phyloP scores from a whole-genome alignment of 2,329 filamentous ascomycete genomes.

The Leptographium galeiforme region DNA sequence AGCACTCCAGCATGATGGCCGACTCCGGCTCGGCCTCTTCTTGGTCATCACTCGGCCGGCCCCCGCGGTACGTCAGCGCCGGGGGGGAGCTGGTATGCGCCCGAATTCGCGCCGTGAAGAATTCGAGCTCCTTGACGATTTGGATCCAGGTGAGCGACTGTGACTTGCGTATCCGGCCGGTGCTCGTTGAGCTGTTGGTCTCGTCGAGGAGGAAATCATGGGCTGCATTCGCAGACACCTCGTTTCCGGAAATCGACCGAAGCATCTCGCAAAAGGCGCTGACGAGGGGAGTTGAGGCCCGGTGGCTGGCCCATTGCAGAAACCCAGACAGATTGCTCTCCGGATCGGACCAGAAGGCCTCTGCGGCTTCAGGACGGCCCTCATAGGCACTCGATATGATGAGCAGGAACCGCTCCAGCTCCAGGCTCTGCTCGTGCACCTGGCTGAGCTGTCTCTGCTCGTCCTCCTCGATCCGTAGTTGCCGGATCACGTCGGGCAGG shows the following conservation, averaged over 20 bases:
- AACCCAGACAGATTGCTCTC: slow-evolving; percentile 93
- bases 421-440: slow-evolving; percentile 51
- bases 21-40: slow-evolving; percentile 82
- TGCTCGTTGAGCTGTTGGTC: slow-evolving; percentile 43
- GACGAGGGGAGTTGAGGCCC: slow-evolving; percentile 89
- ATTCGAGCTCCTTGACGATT: slow-evolving; percentile 79
- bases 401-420: slow-evolving; percentile 81
- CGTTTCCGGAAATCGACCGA: slow-evolving; percentile 70
- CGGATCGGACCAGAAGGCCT: slow-evolving; percentile 81
- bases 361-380: slow-evolving; percentile 67
- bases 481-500: slow-evolving; percentile 81
- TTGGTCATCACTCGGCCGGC: slow-evolving; percentile 49
- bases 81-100: slow-evolving; percentile 52
- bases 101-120: slow-evolving; percentile 67
- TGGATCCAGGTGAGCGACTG: slow-evolving; percentile 85
- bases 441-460: slow-evolving; percentile 62
- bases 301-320: slow-evolving; percentile 88
- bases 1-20: slow-evolving; percentile 92
- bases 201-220: slow-evolving; percentile 88
- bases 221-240: slow-evolving; percentile 69
- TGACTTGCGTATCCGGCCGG: slow-evolving; percentile 67
- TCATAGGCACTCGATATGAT: slow-evolving; percentile 90
- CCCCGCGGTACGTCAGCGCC: slow-evolving; percentile 37
- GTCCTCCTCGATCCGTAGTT: slow-evolving; percentile 77
- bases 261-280: slow-evolving; percentile 96